Evolutionary conservation across 352 stramenopile species (phyloP), one percentile per base, ranked within the genome.

Genomic region (Globisporangium heterothallicum): DNA sequence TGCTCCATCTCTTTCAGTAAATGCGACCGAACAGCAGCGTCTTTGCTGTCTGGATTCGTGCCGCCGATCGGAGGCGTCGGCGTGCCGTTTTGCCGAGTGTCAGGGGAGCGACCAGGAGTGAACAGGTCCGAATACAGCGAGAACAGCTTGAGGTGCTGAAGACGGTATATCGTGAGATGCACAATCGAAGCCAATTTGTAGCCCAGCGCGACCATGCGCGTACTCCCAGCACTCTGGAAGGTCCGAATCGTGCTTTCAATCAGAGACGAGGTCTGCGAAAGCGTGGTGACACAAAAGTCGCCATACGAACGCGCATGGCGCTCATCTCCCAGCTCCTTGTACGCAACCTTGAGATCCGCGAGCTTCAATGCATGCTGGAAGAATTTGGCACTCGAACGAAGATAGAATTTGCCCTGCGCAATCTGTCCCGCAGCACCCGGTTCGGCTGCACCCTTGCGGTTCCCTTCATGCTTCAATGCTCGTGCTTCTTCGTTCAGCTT

Each of bases 1-100:
- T 88, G 78, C 54, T 92, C 84, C 81, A 92, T 89, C 52, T 92
- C 81, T 56, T 91, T 92, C 22, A 94, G 60, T 46, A 94, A 53
- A 25, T 78, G 76, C 41, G 77, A 62, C 34, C 75, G 72, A 36
- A 91, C 73, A 12, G 75, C 72, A 16, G 76, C 69, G 22, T 94
- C 81, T 61, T 82, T 77, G 52, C 64, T 85, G 50, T 83, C 73
- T 26, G 70, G 63, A 19, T 65, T 56, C 16, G 60, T 62, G 35
- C 61, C 66, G 44, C 66, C 74, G 32, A 84, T 85, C n/a, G 81
- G 81, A 13, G 81, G 81, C 3, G 81, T 92, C 26, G 53, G 53
- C 6, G 78, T 73, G 6, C 78, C 78, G 38, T 87, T 87, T 61
- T 84, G 59, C 22, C 78, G 70, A 27, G 68, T 70, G 40, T 94